phyloP scores from a whole-genome alignment of 805 yeast species.

The Kockiozyma suomiensis region DNA sequence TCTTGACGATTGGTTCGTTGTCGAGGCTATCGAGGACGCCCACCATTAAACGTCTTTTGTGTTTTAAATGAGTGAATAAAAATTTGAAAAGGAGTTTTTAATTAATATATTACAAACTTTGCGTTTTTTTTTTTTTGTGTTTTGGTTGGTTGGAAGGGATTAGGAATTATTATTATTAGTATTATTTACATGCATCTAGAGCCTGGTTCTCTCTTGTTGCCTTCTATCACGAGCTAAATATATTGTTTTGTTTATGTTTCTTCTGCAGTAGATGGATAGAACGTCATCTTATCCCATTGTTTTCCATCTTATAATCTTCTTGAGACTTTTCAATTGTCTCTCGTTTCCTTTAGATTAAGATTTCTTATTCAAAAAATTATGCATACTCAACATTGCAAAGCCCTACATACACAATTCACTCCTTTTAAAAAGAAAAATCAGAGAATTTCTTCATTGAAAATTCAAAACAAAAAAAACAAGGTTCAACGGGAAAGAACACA shows the following conservation, averaged over 20 bases:
- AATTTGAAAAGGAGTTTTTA: background rate
- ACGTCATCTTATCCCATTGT: no score
- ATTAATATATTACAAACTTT: background rate
- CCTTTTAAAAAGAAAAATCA: background rate
- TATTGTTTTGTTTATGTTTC: no score
- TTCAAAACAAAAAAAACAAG: no score
- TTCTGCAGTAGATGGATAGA: no score
- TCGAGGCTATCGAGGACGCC: conserved; percentile 45
- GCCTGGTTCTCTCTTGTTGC: background rate
- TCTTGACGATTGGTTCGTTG: conserved; percentile 46
- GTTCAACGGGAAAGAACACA: no score
- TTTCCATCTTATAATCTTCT: no score
- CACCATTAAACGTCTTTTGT: conserved; percentile 37
- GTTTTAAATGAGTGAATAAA: no score
- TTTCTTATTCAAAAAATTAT: background rate
- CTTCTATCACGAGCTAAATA: background rate
- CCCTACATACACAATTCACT: background rate
- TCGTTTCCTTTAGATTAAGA: background rate
- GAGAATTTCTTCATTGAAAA: no score
- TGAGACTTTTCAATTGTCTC: no score
- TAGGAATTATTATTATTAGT: background rate
- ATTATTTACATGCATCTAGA: background rate
- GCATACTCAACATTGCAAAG: background rate
- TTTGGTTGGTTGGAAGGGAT: background rate
- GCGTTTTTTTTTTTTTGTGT: background rate